A percentile compares a stretch with the other conserved stretches of the same genome.
phyloP scores from a whole-genome alignment of 1,284 basidiomycete genomes.

The Pholiota adiposa region DNA sequence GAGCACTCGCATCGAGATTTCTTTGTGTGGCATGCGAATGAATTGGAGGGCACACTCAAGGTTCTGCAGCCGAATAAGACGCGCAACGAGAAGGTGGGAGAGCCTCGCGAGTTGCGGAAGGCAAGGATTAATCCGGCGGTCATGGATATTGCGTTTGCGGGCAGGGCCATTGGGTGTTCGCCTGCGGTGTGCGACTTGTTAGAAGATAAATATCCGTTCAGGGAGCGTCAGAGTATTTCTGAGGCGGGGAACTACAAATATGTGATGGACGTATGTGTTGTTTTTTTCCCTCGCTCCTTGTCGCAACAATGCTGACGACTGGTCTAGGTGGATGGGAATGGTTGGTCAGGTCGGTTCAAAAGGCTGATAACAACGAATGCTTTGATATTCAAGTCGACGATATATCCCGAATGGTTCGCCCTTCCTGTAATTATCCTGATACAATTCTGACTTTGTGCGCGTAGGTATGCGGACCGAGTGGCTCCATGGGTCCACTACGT shows the following conservation, averaged over 20 bases:
- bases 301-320: not conserved
- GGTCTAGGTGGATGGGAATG: constrained; percentile 57
- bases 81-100: constrained; percentile 28
- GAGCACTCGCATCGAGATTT: constrained; percentile 39
- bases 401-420: constrained; percentile 66
- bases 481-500: constrained; percentile 69
- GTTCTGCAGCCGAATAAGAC: constrained; percentile 33
- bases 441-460: not conserved
- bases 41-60: constrained; percentile 34
- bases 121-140: constrained; percentile 34
- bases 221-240: constrained; percentile 40
- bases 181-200: constrained; percentile 42
- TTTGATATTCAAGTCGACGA: constrained; percentile 63
- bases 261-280: constrained; percentile 59
- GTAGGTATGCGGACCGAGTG: constrained; percentile 49
- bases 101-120: constrained; percentile 26
- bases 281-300: not conserved
- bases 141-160: constrained; percentile 61
- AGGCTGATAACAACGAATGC: constrained; percentile 65
- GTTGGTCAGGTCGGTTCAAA: constrained; percentile 73
- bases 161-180: constrained; percentile 51
- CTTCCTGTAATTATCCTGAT: not conserved
- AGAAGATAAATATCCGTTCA: constrained; percentile 51
- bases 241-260: constrained; percentile 69
- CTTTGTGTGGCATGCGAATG: constrained; percentile 37